Percentiles rank a stretch among this genome's conserved stretches.
phyloP scores from a whole-genome alignment of 2,329 filamentous ascomycete genomes.

The Aulographum hederae region DNA sequence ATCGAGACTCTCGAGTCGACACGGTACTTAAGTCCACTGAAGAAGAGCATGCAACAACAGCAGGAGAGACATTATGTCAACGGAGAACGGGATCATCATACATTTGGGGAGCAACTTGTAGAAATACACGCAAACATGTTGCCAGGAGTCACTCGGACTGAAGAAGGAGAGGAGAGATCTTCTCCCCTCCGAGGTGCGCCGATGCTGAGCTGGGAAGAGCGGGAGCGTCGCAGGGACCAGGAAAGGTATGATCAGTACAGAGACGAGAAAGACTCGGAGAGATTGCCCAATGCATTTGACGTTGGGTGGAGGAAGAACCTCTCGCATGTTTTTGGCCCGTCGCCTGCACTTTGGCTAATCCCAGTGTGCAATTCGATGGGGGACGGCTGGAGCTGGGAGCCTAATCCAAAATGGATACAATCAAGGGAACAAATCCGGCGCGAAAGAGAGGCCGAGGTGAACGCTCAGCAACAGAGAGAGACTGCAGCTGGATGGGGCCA shows the following conservation, averaged over 20 bases:
- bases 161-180: slow-evolving; percentile 55
- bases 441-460: background rate
- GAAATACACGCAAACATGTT: slow-evolving; percentile 70
- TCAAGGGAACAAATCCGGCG: slow-evolving; percentile 36
- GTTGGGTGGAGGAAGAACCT: slow-evolving; percentile 71
- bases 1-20: slow-evolving; percentile 96
- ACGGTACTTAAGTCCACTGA: slow-evolving; percentile 68
- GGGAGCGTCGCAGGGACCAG: slow-evolving; percentile 46
- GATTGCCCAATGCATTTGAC: slow-evolving; percentile 85
- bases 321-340: slow-evolving; percentile 61
- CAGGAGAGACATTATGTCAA: slow-evolving; percentile 33
- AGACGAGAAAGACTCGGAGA: slow-evolving; percentile 73
- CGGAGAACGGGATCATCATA: slow-evolving; percentile 6
- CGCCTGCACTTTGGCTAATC: slow-evolving; percentile 54
- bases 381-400: slow-evolving; percentile 89
- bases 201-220: slow-evolving; percentile 27
- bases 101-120: slow-evolving; percentile 46
- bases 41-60: slow-evolving; percentile 49
- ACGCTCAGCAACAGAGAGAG: too few relatives aligned
- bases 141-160: slow-evolving; percentile 60
- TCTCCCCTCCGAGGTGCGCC: slow-evolving; percentile 14
- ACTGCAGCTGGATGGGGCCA: too few relatives aligned
- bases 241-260: slow-evolving; percentile 64
- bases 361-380: slow-evolving; percentile 75
- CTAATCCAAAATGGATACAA: slow-evolving; percentile 59